A percentile compares a stretch with the other conserved stretches of the same genome.
These are phyloP conservation scores for Fraxinus latifolia DNA, from an alignment of 305 asterid species.

Conservation along the genomic window DNA sequence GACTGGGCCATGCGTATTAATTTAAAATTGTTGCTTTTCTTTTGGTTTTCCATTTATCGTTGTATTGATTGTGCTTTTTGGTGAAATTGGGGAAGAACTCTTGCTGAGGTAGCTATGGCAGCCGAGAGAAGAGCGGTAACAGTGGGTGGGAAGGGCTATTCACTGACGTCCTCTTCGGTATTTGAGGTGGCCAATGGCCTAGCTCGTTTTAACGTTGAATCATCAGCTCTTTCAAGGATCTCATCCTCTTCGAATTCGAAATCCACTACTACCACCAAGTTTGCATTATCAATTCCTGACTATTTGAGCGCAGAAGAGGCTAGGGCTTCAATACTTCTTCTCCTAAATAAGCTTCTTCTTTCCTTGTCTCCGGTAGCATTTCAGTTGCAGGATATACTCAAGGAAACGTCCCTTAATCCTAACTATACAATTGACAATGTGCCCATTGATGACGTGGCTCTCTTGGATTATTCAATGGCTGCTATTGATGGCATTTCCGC, in stretches of 20 bases:
- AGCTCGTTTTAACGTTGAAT: constrained; percentile 47
- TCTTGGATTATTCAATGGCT: constrained; percentile 43
- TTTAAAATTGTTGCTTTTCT: not conserved
- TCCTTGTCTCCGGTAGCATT: constrained; percentile 36
- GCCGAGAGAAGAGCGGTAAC: constrained; percentile 45
- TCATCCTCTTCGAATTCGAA: constrained; percentile 26
- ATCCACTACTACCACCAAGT: constrained; percentile 21
- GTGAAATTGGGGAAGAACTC: not conserved
- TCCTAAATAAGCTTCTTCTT: constrained; percentile 53
- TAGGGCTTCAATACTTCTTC: constrained; percentile 60
- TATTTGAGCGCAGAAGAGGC: constrained; percentile 45
- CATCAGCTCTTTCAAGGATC: constrained; percentile 51
- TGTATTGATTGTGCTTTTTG: not conserved
- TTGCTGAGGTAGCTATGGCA: constrained; percentile 29
- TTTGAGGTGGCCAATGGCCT: constrained; percentile 46
- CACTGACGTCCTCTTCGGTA: constrained; percentile 50
- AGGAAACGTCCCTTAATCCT: constrained; percentile 17
- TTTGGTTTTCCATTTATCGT: not conserved
- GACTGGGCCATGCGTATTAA: not conserved
- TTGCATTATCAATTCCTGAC: constrained; percentile 44
- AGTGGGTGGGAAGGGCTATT: constrained; percentile 66
- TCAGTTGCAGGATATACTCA: constrained; percentile 45
- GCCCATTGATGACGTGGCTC: constrained; percentile 23
- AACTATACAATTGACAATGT: constrained; percentile 34
- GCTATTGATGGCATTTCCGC: constrained; percentile 56